Conservation (phyloP, 108 stramenopile species). For the Cyclotella atomus region DNA sequence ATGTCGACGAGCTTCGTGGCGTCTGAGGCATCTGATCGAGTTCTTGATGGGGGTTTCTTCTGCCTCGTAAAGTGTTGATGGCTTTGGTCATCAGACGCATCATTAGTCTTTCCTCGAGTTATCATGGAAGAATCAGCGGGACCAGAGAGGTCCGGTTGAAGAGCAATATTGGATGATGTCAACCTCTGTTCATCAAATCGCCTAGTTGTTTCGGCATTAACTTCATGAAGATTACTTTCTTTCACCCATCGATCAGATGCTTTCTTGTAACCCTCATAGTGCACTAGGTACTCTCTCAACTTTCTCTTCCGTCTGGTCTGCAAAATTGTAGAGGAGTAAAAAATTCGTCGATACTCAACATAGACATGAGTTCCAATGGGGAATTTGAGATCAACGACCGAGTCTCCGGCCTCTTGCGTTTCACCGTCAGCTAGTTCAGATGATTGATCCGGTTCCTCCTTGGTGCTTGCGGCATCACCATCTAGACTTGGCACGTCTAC, state of each 20-base stretch:
- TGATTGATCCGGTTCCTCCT: slow-evolving; percentile 6
- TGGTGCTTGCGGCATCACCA: not conserved
- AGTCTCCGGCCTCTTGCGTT: slow-evolving; percentile 2
- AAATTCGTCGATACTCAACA: slow-evolving; percentile 48
- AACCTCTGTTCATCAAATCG: slow-evolving; percentile 49
- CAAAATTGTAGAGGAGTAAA: slow-evolving; percentile 50
- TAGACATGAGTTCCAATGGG: slow-evolving; percentile 45
- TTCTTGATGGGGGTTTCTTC: slow-evolving; percentile 24
- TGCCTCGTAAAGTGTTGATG: not conserved
- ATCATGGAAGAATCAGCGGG: slow-evolving; percentile 3
- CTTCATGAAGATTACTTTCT: slow-evolving; percentile 39
- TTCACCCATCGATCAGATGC: slow-evolving; percentile 58
- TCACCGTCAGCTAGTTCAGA: not conserved
- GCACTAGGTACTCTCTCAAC: slow-evolving; percentile 43
- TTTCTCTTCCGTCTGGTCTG: slow-evolving; percentile 33
- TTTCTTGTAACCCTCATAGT: slow-evolving; percentile 59
- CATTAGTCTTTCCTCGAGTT: not conserved
- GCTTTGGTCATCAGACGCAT: not conserved
- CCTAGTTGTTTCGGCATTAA: slow-evolving; percentile 34
- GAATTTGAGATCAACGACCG: slow-evolving; percentile 25
- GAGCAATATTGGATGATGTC: slow-evolving; percentile 11
- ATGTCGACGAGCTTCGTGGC: slow-evolving; percentile 25
- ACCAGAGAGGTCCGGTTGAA: slow-evolving; percentile 7
- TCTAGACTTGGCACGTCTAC: slow-evolving; percentile 14
- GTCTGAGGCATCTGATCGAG: slow-evolving; percentile 38